Evolutionary conservation across 208 protist genomes (phyloP).

Genomic region (Trypanosoma cruzi): DNA sequence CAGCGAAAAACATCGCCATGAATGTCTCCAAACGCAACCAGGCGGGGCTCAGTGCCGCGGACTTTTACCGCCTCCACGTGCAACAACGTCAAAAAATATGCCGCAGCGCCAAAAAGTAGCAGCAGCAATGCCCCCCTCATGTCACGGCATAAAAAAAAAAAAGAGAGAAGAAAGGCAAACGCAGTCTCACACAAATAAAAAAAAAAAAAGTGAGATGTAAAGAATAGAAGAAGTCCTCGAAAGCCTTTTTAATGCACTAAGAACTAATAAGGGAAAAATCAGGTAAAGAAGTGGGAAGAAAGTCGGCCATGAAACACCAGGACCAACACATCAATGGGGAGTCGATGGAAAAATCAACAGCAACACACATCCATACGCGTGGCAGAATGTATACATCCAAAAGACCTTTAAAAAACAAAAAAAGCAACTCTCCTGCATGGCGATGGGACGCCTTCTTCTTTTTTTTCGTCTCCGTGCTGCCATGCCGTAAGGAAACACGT

Average conservation of each 20-base stretch:
- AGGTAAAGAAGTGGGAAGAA: neutral
- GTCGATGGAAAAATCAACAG: neutral
- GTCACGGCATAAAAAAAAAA: neutral
- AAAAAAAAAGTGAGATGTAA: neutral
- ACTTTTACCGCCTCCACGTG: neutral
- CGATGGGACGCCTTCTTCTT: too few species aligned
- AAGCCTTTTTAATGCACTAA: neutral
- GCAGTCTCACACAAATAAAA: neutral
- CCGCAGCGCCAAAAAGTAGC: neutral
- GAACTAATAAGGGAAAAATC: neutral
- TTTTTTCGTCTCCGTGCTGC: too few species aligned
- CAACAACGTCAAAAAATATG: neutral
- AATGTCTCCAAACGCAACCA: conserved; percentile 66
- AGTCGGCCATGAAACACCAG: neutral
- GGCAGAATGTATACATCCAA: neutral
- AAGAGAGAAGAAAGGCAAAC: conserved; percentile 1
- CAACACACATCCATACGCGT: neutral
- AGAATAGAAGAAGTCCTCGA: neutral
- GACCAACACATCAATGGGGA: neutral
- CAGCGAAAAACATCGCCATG: conserved; percentile 53
- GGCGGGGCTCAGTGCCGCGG: conserved; percentile 5
- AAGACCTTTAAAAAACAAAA: neutral
- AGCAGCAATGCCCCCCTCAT: neutral
- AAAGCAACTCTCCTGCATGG: too few species aligned
- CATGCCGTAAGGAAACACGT: too few species aligned